These are phyloP conservation scores for Chloromonas sp. DNA, from an alignment of 163 green algal genomes.

Conservation along the genomic window DNA sequence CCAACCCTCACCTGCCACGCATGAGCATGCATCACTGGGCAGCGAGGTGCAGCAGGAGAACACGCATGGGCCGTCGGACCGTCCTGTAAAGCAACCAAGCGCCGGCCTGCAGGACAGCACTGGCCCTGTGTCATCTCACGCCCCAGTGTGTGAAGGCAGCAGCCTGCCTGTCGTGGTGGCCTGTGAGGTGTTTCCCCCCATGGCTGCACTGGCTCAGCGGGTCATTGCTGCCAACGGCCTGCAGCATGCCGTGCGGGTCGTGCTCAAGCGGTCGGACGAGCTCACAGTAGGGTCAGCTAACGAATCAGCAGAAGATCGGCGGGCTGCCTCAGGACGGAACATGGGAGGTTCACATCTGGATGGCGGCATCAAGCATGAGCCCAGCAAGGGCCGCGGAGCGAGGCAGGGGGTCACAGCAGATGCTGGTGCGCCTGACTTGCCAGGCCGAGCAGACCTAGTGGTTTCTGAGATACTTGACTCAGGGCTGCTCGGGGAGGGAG, in stretches of 20 bases:
- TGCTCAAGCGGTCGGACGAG: constrained; percentile 40
- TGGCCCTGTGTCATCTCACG: too few relatives aligned
- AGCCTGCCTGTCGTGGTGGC: constrained; percentile 16
- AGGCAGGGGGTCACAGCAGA: too few relatives aligned
- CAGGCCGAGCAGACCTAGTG: constrained; percentile 31
- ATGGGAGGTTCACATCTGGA: too few relatives aligned
- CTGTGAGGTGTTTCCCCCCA: constrained; percentile 48
- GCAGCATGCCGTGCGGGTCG: constrained; percentile 8
- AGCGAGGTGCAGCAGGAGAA: constrained; percentile 2
- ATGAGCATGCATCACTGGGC: too few relatives aligned
- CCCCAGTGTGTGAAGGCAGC: too few relatives aligned
- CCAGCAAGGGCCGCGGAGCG: too few relatives aligned
- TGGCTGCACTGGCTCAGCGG: constrained; percentile 28
- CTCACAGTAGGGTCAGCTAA: constrained; percentile 8
- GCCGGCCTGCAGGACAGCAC: too few relatives aligned
- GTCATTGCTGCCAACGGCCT: constrained; percentile 34
- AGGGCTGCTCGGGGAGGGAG: constrained; percentile 64
- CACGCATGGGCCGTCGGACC: not conserved
- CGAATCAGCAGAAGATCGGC: not conserved
- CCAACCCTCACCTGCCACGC: too few relatives aligned
- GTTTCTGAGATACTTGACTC: constrained; percentile 73
- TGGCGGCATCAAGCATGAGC: too few relatives aligned
- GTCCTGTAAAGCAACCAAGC: too few relatives aligned
- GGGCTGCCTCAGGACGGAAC: not conserved
- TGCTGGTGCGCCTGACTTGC: too few relatives aligned